Evolutionary conservation across 139 green algal genomes (phyloP).

Genomic region (Trebouxia sp.): DNA sequence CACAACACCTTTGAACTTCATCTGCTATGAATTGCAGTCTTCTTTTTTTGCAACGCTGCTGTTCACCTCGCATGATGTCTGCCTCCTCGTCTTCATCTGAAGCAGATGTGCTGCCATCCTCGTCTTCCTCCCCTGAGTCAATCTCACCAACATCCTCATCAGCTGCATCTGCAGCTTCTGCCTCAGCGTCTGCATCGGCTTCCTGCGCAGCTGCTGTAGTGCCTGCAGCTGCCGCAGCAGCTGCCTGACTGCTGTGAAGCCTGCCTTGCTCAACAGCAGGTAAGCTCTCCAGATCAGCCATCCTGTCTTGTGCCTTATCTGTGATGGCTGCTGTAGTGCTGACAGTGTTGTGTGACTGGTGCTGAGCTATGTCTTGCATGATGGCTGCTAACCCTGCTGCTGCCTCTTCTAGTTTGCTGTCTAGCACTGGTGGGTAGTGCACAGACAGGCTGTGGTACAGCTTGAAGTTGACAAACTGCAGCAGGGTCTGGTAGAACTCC

Average conservation of each 20-base stretch:
- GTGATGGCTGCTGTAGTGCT: not conserved
- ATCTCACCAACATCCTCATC: conserved; percentile 26
- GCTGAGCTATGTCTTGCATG: conserved; percentile 58
- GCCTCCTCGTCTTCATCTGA: not conserved
- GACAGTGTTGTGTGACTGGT: not conserved
- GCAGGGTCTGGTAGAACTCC: conserved; percentile 94
- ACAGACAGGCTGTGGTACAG: conserved; percentile 91
- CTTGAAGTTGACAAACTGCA: conserved; percentile 96
- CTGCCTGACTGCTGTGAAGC: not conserved
- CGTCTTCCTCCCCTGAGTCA: conserved; percentile 17
- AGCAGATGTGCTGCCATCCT: not conserved
- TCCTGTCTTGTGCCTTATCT: not conserved
- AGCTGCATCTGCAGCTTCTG: conserved; percentile 5
- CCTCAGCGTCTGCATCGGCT: no score
- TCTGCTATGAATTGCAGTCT: no score
- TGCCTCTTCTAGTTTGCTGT: conserved; percentile 75
- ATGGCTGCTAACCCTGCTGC: conserved; percentile 75
- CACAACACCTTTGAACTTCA: no score
- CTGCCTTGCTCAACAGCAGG: not conserved
- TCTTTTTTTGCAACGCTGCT: no score
- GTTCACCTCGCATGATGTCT: no score
- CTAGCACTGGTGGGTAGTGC: conserved; percentile 86
- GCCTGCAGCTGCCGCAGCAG: not conserved
- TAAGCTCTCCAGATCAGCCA: not conserved
- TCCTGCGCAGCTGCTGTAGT: not conserved